Evolutionary conservation across 768 basidiomycete species (phyloP).

Genomic region (Collybia nuda): DNA sequence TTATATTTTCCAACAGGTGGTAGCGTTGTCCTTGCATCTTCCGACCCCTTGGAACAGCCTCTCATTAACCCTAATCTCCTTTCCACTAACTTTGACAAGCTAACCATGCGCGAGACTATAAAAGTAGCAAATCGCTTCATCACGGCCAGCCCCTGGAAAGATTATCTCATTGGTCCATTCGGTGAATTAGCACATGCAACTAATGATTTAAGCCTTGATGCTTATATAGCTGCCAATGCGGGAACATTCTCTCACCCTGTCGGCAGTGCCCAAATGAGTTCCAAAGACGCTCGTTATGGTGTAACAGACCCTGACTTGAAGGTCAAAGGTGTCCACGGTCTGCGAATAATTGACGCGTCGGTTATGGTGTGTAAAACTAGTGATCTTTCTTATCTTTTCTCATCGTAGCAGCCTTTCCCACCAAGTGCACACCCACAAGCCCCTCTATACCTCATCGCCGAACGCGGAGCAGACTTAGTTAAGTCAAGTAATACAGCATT

Average conservation of each 20-base stretch:
- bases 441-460: too few species aligned
- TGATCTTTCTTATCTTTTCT: too few species aligned
- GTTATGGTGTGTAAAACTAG: conserved; percentile 10
- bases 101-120: conserved; percentile 13
- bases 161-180: conserved; percentile 9
- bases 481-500: too few species aligned
- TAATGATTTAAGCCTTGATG: background rate
- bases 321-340: conserved; percentile 13
- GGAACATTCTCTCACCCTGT: conserved; percentile 7
- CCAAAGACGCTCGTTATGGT: conserved; percentile 9
- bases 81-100: conserved; percentile 11
- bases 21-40: conserved; percentile 8
- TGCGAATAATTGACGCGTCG: conserved; percentile 17
- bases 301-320: conserved; percentile 17
- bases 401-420: too few species aligned
- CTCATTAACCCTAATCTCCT: conserved; percentile 15
- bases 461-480: too few species aligned
- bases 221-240: background rate
- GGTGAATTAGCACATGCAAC: conserved; percentile 9
- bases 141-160: conserved; percentile 11
- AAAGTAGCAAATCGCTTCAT: conserved; percentile 14
- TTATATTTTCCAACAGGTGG: conserved; percentile 4
- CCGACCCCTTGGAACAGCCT: conserved; percentile 9
- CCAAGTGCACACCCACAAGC: too few species aligned
- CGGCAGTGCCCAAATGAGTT: conserved; percentile 13